These are phyloP conservation scores for Penicillium canescens DNA, from an alignment of 495 filamentous ascomycete species.

Conservation along the genomic window DNA sequence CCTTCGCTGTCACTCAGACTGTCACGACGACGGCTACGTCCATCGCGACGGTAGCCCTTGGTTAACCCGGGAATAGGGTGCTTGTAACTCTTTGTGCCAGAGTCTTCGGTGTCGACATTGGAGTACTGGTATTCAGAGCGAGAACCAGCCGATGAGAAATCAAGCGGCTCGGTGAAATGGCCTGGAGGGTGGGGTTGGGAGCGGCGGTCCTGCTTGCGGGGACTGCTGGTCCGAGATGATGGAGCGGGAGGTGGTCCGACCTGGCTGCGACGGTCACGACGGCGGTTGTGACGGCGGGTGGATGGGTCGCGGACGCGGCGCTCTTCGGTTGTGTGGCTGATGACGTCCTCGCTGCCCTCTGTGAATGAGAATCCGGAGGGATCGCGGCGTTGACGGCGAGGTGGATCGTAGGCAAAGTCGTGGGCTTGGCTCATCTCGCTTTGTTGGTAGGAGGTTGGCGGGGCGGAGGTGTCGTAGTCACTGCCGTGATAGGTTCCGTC, in stretches of 20 bases:
- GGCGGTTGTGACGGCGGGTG: slow-evolving; percentile 35
- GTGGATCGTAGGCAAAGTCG: slow-evolving; percentile 43
- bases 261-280: slow-evolving; percentile 31
- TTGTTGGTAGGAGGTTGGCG: slow-evolving; percentile 48
- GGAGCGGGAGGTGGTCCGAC: slow-evolving; percentile 25
- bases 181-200: slow-evolving; percentile 39
- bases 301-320: slow-evolving; percentile 42
- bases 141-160: slow-evolving; percentile 45
- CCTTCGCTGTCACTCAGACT: slow-evolving; percentile 59
- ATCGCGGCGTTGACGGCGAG: slow-evolving; percentile 20
- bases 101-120: slow-evolving; percentile 54
- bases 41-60: slow-evolving; percentile 47
- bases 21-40: slow-evolving; percentile 40
- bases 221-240: slow-evolving; percentile 40
- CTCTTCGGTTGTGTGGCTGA: slow-evolving; percentile 57
- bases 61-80: slow-evolving; percentile 77
- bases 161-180: slow-evolving; percentile 59
- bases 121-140: slow-evolving; percentile 49
- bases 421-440: slow-evolving; percentile 54
- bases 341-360: slow-evolving; percentile 52
- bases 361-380: slow-evolving; percentile 49
- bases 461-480: slow-evolving; percentile 53
- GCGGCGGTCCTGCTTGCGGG: slow-evolving; percentile 37
- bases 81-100: slow-evolving; percentile 78
- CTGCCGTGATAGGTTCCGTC: slow-evolving; percentile 73